These are phyloP conservation scores for Cucurbita moschata DNA, from an alignment of 306 rosid genomes.

Conservation along the genomic window DNA sequence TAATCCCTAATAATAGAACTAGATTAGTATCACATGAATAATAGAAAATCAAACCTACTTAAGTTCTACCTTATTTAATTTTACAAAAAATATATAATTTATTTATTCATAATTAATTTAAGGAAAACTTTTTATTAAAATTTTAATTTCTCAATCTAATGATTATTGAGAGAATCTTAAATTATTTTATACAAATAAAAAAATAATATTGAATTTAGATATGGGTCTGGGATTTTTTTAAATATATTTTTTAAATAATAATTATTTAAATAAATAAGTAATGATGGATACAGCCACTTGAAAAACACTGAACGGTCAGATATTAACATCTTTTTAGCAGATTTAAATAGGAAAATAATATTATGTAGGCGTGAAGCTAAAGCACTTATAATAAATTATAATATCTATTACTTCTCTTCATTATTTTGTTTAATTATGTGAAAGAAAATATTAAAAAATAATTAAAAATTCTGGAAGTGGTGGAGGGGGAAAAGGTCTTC, in stretches of 20 bases:
- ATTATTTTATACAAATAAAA: not conserved
- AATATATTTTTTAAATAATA: not conserved
- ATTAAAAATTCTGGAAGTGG: not conserved
- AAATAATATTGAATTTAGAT: not conserved
- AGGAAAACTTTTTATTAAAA: not conserved
- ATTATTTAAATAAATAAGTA: not conserved
- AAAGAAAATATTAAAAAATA: not conserved
- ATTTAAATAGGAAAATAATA: not conserved
- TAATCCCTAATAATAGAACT: not conserved
- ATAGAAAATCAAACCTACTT: not conserved
- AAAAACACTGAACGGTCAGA: not conserved
- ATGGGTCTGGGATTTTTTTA: not conserved
- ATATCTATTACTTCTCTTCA: slow-evolving; percentile 6
- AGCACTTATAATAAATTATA: slow-evolving; percentile 7
- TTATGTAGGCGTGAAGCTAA: slow-evolving; percentile 5
- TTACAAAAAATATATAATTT: no score
- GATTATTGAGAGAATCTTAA: not conserved
- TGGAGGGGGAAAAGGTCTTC: not conserved
- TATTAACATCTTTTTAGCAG: not conserved
- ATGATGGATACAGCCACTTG: not conserved
- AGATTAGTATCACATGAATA: not conserved
- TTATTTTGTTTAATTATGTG: not conserved
- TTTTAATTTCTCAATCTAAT: not conserved
- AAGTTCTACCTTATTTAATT: no score
- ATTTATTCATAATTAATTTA: no score